Conservation (phyloP, 73 alveolate genomes). For the Blepharisma japonicum region DNA sequence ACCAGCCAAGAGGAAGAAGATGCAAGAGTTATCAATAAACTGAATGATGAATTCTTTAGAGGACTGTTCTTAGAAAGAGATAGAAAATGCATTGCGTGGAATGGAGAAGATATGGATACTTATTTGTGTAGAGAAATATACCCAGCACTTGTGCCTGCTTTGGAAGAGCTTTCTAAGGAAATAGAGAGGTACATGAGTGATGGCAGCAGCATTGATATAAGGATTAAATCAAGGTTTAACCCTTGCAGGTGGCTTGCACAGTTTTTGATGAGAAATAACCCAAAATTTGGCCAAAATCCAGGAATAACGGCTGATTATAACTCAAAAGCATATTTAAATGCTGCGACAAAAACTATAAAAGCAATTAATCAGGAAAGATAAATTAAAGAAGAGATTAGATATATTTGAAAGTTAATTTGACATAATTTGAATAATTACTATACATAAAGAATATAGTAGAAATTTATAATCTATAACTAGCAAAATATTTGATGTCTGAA, state of each 20-base stretch:
- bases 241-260: slow-evolving; percentile 83
- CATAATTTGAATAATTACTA: no score
- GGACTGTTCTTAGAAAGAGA: slow-evolving; percentile 9
- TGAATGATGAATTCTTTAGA: background rate
- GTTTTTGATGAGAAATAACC: slow-evolving; percentile 84
- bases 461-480: no score
- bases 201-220: slow-evolving; percentile 70
- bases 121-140: slow-evolving; percentile 72
- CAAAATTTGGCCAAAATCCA: slow-evolving; percentile 34
- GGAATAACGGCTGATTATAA: no score
- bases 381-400: no score
- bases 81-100: slow-evolving; percentile 32
- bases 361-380: no score
- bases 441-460: no score
- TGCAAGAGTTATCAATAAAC: background rate
- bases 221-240: slow-evolving; percentile 71
- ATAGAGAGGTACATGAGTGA: slow-evolving; percentile 69
- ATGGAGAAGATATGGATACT: slow-evolving; percentile 79
- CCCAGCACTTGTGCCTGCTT: slow-evolving; percentile 84
- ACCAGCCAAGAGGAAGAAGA: slow-evolving; percentile 22
- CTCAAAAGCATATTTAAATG: no score
- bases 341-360: no score
- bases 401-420: no score
- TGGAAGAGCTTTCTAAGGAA: slow-evolving; percentile 76
- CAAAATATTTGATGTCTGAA: no score